A percentile compares a stretch with the other conserved stretches of the same genome.
Evolutionary conservation across 1,139 yeast genomes (phyloP).

Genomic region (Kazachstania sp.): DNA sequence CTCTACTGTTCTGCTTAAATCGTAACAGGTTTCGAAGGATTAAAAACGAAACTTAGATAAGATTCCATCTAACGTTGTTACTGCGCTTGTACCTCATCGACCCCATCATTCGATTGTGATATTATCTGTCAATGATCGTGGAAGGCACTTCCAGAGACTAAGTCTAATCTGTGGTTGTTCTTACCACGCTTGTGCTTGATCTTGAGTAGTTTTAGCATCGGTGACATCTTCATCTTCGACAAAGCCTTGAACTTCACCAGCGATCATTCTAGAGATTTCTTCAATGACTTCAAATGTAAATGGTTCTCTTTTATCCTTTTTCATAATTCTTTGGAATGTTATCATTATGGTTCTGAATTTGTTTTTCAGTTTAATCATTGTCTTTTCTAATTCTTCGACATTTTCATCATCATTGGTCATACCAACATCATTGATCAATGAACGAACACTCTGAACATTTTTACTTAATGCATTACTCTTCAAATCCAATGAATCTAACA

Average conservation of each 20-base stretch:
- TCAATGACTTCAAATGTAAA: conserved; percentile 24
- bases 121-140: not conserved
- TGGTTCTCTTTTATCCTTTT: conserved; percentile 8
- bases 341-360: conserved; percentile 42
- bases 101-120: too few relatives aligned
- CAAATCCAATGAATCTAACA: conserved; percentile 13
- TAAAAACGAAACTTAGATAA: too few relatives aligned
- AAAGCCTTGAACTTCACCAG: conserved; percentile 27
- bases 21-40: too few relatives aligned
- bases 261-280: conserved; percentile 17
- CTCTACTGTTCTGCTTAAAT: too few relatives aligned
- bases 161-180: not conserved
- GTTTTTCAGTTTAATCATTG: conserved; percentile 41
- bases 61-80: too few relatives aligned
- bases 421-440: conserved; percentile 19
- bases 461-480: conserved; percentile 13
- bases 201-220: conserved; percentile 16
- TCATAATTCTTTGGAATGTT: conserved; percentile 18
- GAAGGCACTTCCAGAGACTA: not conserved
- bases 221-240: conserved; percentile 21
- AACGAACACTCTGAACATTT: conserved; percentile 16
- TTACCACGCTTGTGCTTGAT: conserved; percentile 27
- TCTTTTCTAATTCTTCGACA: conserved; percentile 42
- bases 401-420: conserved; percentile 39
- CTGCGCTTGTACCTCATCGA: too few relatives aligned